These are phyloP conservation scores for Zea mays DNA, from an alignment of 176 grass and related monocot genomes.

Conservation along the genomic window Zm-B73-REFERENCE-NAM-5.0 NC_050097.1:24987001-24987500, in stretches of 20 bases:
- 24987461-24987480: conserved; percentile 41
- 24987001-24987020: not conserved
- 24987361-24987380: not conserved
- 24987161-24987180: conserved; percentile 80
- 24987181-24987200: conserved; percentile 64
- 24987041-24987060: conserved; percentile 22
- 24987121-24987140: conserved; percentile 24
- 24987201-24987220: conserved; percentile 49
- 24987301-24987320: not conserved
- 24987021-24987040: not conserved
- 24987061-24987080: not conserved
- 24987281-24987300: not conserved
- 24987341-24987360: not conserved
- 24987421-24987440: not conserved
- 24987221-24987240: conserved; percentile 68
- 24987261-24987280: conserved; percentile 54
- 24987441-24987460: conserved; percentile 12
- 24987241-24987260: conserved; percentile 62
- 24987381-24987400: not conserved
- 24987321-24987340: not conserved
- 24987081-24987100: not conserved
- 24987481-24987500: conserved; percentile 12
- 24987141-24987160: conserved; percentile 67
- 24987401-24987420: not conserved
- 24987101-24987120: too few relatives aligned